Conservation (phyloP, 148 eudicot genomes). For the Gaultheria prostrata region DNA sequence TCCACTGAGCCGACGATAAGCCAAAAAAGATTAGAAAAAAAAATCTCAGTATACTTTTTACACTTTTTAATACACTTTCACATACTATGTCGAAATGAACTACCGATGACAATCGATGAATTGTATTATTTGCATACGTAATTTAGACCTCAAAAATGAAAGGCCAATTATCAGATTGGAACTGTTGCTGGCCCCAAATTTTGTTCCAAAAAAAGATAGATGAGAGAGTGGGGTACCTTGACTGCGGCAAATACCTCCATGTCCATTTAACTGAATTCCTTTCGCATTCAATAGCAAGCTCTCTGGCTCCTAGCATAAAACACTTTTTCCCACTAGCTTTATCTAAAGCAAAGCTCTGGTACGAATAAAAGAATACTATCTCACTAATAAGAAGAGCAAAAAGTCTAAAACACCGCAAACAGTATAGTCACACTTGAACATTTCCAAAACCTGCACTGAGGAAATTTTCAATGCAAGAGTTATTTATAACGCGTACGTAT, state of each 20-base stretch:
- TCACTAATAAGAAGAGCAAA: background rate
- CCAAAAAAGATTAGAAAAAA: too few species aligned
- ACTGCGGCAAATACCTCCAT: background rate
- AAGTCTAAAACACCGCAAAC: background rate
- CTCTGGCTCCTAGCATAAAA: background rate
- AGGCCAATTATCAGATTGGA: too few species aligned
- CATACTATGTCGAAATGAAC: too few species aligned
- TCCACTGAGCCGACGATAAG: too few species aligned
- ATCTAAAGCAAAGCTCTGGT: slow-evolving; percentile 4
- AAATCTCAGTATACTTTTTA: too few species aligned
- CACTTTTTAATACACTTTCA: too few species aligned
- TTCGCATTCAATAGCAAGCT: background rate
- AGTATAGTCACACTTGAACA: background rate
- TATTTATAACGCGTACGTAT: too few species aligned
- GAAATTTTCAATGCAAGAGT: too few species aligned
- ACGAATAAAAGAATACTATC: background rate
- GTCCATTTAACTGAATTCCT: background rate
- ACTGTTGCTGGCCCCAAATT: too few species aligned
- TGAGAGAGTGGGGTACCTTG: background rate
- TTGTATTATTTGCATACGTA: too few species aligned
- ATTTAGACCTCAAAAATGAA: too few species aligned
- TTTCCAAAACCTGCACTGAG: background rate
- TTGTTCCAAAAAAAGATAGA: background rate
- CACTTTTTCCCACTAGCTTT: background rate
- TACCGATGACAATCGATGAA: too few species aligned